These are phyloP conservation scores for Rhizomucor miehei DNA, from an alignment of 371 early-diverging fungal genomes.

Conservation along the genomic window DNA sequence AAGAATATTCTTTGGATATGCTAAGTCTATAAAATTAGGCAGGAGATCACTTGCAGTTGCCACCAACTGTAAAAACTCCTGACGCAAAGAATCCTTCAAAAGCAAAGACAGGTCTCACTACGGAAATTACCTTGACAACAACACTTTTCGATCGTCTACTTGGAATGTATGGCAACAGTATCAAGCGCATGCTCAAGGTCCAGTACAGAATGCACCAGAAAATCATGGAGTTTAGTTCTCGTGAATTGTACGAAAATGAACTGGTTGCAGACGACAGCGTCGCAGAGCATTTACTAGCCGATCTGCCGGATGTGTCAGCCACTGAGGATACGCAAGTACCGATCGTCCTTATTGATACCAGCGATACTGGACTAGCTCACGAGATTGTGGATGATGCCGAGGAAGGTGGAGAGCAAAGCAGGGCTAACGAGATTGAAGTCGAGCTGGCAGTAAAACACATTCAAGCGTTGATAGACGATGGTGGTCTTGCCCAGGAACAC, in stretches of 20 bases:
- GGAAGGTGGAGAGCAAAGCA: constrained; percentile 53
- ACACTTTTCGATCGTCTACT: constrained; percentile 76
- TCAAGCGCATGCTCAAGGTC: constrained; percentile 70
- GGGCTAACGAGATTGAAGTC: constrained; percentile 77
- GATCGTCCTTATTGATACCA: constrained; percentile 76
- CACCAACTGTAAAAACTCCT: constrained; percentile 74
- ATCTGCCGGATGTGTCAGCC: constrained; percentile 54
- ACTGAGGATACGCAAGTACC: constrained; percentile 63
- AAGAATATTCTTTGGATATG: too few relatives aligned
- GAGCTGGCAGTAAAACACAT: constrained; percentile 63
- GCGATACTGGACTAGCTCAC: constrained; percentile 55
- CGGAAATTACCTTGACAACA: constrained; percentile 30
- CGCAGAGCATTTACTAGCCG: constrained; percentile 58
- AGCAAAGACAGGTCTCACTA: constrained; percentile 21
- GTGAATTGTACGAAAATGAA: constrained; percentile 57
- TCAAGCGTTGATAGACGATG: constrained; percentile 56
- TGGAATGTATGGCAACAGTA: constrained; percentile 43
- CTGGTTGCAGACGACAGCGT: constrained; percentile 72
- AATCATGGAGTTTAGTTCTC: constrained; percentile 80
- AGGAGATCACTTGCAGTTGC: constrained; percentile 94
- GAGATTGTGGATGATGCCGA: constrained; percentile 53
- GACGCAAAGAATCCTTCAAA: constrained; percentile 2
- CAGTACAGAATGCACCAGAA: constrained; percentile 90
- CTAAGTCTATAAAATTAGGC: constrained; percentile 62
- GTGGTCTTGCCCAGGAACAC: constrained; percentile 51